Evolutionary conservation across 306 rosid genomes (phyloP), one percentile per base, ranked within the genome.

Genomic region (Phaseolus lunatus): DNA sequence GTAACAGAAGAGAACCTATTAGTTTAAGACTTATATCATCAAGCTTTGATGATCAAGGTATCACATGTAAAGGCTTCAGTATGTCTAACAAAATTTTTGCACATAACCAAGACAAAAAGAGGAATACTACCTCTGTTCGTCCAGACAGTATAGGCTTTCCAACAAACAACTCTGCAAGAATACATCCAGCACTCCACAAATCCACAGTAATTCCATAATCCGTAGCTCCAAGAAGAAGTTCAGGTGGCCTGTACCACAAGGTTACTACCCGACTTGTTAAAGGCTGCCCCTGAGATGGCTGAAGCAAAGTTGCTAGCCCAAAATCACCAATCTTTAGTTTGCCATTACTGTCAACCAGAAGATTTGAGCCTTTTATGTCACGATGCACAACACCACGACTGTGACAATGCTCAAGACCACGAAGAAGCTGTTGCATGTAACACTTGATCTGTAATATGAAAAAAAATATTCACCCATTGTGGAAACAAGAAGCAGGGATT

Each of bases 211-310:
- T 86, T 58, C 89, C 94, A 84, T 93, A 93, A 72, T 85, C 73
- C 24, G 96, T 89, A 58, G 93, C 85, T 22, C 97, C 97, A 18
- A 92, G 97, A 74, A 92, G 83, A 70, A 92, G 97, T 73, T 92
- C 97, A 69, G 98, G 98, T 4, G 98, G 94, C 59, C 98, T 84
- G 78, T 93, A 93, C 98, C 98, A 93, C 84, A 93, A 83, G 70
- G 98, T 93, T 41, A 93, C 94, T 9, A 89, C 98, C 15, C 94
- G 94, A 78, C 98, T 93, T n/a, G 98, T 90, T 78, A 93, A 84
- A 56, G 96, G 87, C 80, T 90, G 90, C 64, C 72, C 83, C 74
- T 83, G 88, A 74, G 77, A 73, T 71, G 89, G 80, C 14, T 70
- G 84, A 54, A 77, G 76, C 73, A 84, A 78, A 35, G 90, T 93